Evolutionary conservation across 768 basidiomycete genomes (phyloP).

Genomic region (Phaeotremella skinneri): DNA sequence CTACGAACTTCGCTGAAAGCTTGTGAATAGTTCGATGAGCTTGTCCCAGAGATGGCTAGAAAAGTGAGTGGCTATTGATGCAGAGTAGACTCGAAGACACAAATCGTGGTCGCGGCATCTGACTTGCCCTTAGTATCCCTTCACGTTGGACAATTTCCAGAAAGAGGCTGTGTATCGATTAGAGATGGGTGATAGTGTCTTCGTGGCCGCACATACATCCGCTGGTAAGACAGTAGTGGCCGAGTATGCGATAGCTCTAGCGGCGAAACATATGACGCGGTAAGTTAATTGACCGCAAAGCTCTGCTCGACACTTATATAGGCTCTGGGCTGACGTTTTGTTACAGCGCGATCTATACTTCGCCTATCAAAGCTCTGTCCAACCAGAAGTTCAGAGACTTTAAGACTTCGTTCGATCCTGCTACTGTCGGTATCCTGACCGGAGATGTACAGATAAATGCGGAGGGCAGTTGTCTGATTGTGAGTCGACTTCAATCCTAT

Average conservation of each 20-base stretch:
- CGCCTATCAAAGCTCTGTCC: slow-evolving; percentile 96
- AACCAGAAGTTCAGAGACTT: slow-evolving; percentile 99
- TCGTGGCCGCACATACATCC: slow-evolving; percentile 99
- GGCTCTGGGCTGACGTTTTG: slow-evolving; percentile 3
- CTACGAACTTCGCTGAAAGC: background rate
- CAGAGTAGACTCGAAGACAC: background rate
- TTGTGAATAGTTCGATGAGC: slow-evolving; percentile 59
- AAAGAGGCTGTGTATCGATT: slow-evolving; percentile 98
- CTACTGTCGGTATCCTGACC: slow-evolving; percentile 90
- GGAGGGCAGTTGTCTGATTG: slow-evolving; percentile 92
- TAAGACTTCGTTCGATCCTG: slow-evolving; percentile 88
- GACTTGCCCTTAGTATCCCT: slow-evolving; percentile 71
- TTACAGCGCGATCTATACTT: slow-evolving; percentile 90
- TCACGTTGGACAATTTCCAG: slow-evolving; percentile 96
- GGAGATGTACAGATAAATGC: slow-evolving; percentile 99
- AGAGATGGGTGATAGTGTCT: slow-evolving; percentile 95
- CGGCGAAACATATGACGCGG: slow-evolving; percentile 99
- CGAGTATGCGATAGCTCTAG: slow-evolving; percentile 95
- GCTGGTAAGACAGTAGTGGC: slow-evolving; percentile 99
- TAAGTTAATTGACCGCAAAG: slow-evolving; percentile 50
- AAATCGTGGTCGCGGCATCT: background rate
- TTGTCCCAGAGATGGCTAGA: slow-evolving; percentile 95
- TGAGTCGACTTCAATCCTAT: slow-evolving; percentile 56
- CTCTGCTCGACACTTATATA: background rate
- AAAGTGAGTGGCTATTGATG: slow-evolving; percentile 58